Evolutionary conservation across 129 eudicot species (phyloP), one percentile per base, ranked within the genome.

Genomic region (Ambrosia trifida): DNA sequence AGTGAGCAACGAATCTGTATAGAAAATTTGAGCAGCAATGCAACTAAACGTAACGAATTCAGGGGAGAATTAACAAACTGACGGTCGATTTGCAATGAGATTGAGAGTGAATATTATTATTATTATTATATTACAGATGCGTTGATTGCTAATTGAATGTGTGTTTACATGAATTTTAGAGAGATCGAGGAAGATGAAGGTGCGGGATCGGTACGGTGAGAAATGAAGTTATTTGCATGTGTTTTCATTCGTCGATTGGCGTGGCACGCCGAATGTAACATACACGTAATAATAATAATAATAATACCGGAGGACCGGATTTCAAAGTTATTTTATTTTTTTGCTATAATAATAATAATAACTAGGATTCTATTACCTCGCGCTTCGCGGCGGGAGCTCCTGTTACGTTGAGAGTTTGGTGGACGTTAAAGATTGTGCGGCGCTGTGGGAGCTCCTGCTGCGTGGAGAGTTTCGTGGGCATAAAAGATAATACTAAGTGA

Each of bases 201-300:
- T 47, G 43, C 51, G 38, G 57, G 38, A 72, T 20, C 57, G 44
- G 11, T 10, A 50, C 18, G 62, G 57, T 56, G 44, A 24, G 28
- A 24, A 24, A 52, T 12, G n/a, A n/a, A n/a, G n/a, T 30, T 14
- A 70, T 50, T 47, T 77, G 76, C 81, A 77, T 77, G 81, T 69
- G 70, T 33, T 76, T 46, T 54, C 46, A 8, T n/a, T 24, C 16
- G 53, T 49, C 36, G 70, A 40, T 44, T 65, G 20, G 35, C 59
- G 41, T 13, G 3, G 51, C 56, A 49, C 74, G 59, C 66, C 40
- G 72, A 66, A 64, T 64, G 64, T 50, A 40, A 64, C 36, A 6
- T 50, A 52, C 31, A 54, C 14, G 44, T 40, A 38, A 30, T n/a
- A n/a, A n/a, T n/a, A n/a, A n/a, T n/a, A n/a, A n/a, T n/a, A n/a